phyloP scores from a whole-genome alignment of 225 moss, liverwort and hornwort species.

The Physcomitrellopsis africana region DNA sequence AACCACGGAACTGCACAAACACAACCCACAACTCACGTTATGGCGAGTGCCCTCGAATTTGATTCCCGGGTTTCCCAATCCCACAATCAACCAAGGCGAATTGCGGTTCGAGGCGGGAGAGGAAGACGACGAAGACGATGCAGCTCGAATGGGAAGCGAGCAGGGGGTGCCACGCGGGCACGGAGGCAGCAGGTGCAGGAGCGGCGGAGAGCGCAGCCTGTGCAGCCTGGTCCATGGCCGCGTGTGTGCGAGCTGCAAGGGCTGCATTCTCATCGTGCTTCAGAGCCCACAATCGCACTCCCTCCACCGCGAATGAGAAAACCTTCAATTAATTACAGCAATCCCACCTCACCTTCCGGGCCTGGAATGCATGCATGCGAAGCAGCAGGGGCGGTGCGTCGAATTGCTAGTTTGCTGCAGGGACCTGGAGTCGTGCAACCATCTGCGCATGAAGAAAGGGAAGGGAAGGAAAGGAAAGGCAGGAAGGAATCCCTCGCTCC shows the following conservation, averaged over 20 bases:
- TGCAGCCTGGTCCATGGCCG: conserved; percentile 57
- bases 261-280: conserved; percentile 24
- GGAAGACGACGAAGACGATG: conserved; percentile 14
- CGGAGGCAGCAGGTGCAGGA: conserved; percentile 18
- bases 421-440: too few species aligned
- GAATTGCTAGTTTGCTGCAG: too few species aligned
- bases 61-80: conserved; percentile 91
- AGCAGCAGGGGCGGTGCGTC: too few species aligned
- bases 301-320: too few species aligned
- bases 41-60: conserved; percentile 98
- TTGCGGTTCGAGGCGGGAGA: conserved; percentile 47
- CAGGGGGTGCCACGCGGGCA: conserved; percentile 25
- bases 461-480: too few species aligned
- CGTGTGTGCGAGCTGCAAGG: conserved; percentile 49
- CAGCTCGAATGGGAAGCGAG: conserved; percentile 34
- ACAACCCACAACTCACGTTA: conserved; percentile 51
- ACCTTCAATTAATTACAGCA: too few species aligned
- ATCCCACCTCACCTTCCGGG: too few species aligned
- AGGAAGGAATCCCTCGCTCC: too few species aligned
- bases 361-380: too few species aligned
- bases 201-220: conserved; percentile 39
- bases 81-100: conserved; percentile 91
- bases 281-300: too few species aligned
- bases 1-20: not conserved
- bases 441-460: too few species aligned